phyloP scores from a whole-genome alignment of 208 protist species.

The Crithidia expoeki region DNA sequence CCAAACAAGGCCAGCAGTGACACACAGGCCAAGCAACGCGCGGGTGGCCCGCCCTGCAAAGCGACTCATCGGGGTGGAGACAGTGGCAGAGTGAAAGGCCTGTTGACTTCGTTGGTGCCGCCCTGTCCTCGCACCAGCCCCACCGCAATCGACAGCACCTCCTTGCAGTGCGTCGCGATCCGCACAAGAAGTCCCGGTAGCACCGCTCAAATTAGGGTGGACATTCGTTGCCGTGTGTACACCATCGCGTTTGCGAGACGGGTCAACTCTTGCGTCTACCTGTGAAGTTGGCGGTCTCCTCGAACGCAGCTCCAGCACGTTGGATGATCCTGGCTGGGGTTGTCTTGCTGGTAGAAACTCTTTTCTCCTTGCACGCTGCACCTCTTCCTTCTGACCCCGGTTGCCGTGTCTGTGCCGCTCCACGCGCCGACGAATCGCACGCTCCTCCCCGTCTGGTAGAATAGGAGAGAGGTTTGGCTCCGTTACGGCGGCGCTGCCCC shows the following conservation, averaged over 20 bases:
- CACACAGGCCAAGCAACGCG: background rate
- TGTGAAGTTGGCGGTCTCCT: background rate
- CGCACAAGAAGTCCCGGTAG: background rate
- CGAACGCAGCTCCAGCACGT: conserved; percentile 16
- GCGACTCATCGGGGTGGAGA: background rate
- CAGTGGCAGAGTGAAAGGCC: conserved; percentile 13
- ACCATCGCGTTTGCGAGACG: background rate
- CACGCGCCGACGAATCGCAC: conserved; percentile 20
- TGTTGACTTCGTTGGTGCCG: too few species aligned
- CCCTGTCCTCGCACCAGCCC: background rate
- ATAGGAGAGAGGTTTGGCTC: conserved; percentile 67
- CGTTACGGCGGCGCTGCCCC: conserved; percentile 39
- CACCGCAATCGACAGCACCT: background rate
- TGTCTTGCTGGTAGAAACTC: background rate
- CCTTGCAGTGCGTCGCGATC: background rate
- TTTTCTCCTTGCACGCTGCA: background rate
- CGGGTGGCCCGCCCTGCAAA: background rate
- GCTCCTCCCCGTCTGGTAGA: conserved; percentile 42
- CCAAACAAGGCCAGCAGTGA: conserved; percentile 3
- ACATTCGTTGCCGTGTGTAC: background rate
- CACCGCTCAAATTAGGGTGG: too few species aligned
- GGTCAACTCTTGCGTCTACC: background rate
- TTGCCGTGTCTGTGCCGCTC: conserved; percentile 2
- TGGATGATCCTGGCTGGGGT: background rate
- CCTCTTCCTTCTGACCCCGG: too few species aligned